phyloP scores from a whole-genome alignment of 129 eudicot genomes.

The Flaveria brownii region DNA sequence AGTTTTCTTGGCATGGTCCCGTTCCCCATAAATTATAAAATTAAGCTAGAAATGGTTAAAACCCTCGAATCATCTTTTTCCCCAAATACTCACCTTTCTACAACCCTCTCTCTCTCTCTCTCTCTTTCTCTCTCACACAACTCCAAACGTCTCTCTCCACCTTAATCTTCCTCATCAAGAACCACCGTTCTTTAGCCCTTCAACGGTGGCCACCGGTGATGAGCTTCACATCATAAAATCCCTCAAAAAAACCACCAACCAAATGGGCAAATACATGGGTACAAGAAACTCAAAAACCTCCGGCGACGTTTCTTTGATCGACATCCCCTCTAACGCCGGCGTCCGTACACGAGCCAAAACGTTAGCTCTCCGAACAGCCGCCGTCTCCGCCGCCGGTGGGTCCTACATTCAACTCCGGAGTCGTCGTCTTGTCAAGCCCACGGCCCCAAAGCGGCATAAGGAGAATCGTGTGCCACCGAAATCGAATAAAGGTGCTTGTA shows the following conservation, averaged over 20 bases:
- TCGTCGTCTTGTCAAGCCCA: constrained; percentile 45
- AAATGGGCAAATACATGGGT: constrained; percentile 65
- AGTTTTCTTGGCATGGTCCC: constrained; percentile 11
- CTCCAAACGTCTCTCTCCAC: too few relatives aligned
- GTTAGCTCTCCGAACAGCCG: constrained; percentile 50
- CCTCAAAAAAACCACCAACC: not conserved
- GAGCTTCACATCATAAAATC: not conserved
- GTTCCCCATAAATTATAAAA: constrained; percentile 5
- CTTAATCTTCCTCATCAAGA: constrained; percentile 4
- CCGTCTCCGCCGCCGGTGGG: constrained; percentile 24
- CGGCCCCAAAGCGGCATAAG: constrained; percentile 23
- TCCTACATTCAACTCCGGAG: constrained; percentile 73
- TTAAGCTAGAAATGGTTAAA: constrained; percentile 13
- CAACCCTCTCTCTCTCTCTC: not conserved
- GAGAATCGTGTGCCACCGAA: constrained; percentile 17
- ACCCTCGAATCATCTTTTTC: constrained; percentile 26
- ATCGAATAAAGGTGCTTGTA: constrained; percentile 16
- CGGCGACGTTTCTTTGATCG: constrained; percentile 20
- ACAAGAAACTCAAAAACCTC: constrained; percentile 32
- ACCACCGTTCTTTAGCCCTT: constrained; percentile 9
- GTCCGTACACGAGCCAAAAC: constrained; percentile 77
- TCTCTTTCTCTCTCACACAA: not conserved
- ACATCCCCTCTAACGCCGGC: constrained; percentile 37
- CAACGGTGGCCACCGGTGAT: constrained; percentile 8
- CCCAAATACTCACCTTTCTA: not conserved